A percentile compares a stretch with the other conserved stretches of the same genome.
Evolutionary conservation across 176 grass and related monocot genomes (phyloP).

Genomic region (Phoenix roebelenii): DNA sequence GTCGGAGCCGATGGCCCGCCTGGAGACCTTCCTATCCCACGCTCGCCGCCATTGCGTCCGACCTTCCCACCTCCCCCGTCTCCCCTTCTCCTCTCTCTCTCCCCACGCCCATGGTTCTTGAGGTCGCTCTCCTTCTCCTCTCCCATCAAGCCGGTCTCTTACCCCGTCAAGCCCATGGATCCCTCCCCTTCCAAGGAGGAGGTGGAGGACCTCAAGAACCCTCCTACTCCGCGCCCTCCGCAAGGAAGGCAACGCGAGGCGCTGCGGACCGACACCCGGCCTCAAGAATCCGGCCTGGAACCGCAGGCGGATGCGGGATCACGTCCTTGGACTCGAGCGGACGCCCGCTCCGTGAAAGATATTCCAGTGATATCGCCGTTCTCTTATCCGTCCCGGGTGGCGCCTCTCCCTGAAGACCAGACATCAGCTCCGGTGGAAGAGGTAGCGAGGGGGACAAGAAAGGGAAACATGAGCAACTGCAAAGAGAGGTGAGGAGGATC

Average conservation of each 20-base stretch:
- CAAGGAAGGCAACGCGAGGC: background rate
- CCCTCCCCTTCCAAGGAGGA: slow-evolving; percentile 13
- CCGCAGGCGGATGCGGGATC: background rate
- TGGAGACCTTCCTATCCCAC: slow-evolving; percentile 39
- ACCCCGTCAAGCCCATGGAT: slow-evolving; percentile 45
- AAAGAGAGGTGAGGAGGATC: slow-evolving; percentile 45
- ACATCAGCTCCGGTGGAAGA: slow-evolving; percentile 3
- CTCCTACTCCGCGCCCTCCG: background rate
- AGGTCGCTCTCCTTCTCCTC: slow-evolving; percentile 14
- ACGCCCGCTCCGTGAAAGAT: slow-evolving; percentile 63
- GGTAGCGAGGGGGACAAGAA: slow-evolving; percentile 10
- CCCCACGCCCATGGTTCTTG: slow-evolving; percentile 5
- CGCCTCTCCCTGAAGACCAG: slow-evolving; percentile 58
- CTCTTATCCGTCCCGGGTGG: slow-evolving; percentile 55
- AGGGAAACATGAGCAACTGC: slow-evolving; percentile 22
- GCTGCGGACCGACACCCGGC: no score
- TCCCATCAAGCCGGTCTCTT: slow-evolving; percentile 61
- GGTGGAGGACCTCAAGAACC: background rate
- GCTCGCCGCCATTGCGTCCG: slow-evolving; percentile 14
- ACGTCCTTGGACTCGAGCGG: slow-evolving; percentile 44
- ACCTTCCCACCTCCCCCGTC: slow-evolving; percentile 20
- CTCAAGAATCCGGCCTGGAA: no score
- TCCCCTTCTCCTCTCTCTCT: slow-evolving; percentile 25
- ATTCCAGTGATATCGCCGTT: slow-evolving; percentile 45
- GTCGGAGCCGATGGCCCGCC: slow-evolving; percentile 46